A percentile compares a stretch with the other conserved stretches of the same genome.
phyloP scores from a whole-genome alignment of 495 filamentous ascomycete genomes.

The Penicillium roqueforti region DNA sequence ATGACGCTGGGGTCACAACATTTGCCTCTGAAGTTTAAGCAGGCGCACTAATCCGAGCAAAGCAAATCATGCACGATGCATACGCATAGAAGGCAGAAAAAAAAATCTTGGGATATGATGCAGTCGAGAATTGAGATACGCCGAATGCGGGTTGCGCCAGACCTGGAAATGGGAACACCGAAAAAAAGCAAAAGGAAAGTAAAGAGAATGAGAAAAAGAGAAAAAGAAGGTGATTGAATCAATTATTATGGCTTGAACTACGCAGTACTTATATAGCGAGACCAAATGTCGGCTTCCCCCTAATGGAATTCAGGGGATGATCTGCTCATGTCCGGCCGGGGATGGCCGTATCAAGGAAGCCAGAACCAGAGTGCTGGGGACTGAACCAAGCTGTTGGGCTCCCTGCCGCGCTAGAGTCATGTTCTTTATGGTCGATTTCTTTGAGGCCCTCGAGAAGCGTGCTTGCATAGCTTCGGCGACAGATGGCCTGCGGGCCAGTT shows the following conservation, averaged over 20 bases:
- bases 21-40: conserved; percentile 9
- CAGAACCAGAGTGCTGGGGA: conserved; percentile 3
- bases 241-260: neutral
- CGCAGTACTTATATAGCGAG: conserved; percentile 6
- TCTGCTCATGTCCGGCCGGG: neutral
- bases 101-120: conserved; percentile 20
- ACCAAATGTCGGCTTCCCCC: neutral
- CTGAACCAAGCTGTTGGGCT: conserved; percentile 1
- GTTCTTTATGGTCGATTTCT: conserved; percentile 12
- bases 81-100: neutral
- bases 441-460: conserved; percentile 7
- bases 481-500: conserved; percentile 29
- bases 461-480: conserved; percentile 19
- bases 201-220: conserved; percentile 2
- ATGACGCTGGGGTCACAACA: conserved; percentile 14
- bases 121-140: conserved; percentile 18
- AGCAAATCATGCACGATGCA: neutral
- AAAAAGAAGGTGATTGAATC: neutral
- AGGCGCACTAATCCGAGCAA: neutral
- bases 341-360: neutral
- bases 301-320: conserved; percentile 5
- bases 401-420: neutral
- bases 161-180: conserved; percentile 12
- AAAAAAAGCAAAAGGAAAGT: conserved; percentile 8
- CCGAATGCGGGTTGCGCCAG: conserved; percentile 25